A percentile compares a stretch with the other conserved stretches of the same genome.
Conservation (phyloP, 2,329 filamentous ascomycete genomes). For the Nannizzia gypsea region DNA sequence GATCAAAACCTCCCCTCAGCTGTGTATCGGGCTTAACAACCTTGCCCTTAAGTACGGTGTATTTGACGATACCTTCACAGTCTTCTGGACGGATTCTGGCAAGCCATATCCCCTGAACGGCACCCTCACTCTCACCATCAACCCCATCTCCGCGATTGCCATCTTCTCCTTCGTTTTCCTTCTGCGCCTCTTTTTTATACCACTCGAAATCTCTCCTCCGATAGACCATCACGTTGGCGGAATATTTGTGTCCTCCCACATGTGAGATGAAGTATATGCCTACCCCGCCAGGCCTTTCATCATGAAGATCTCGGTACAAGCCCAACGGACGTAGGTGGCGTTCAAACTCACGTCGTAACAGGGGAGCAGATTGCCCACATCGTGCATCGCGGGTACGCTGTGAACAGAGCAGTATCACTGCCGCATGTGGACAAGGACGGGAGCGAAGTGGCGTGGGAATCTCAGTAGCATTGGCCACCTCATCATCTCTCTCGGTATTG, state of each 20-base stretch:
- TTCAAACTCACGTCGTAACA: slow-evolving; percentile 80
- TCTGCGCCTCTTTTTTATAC: slow-evolving; percentile 19
- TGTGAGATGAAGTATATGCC: slow-evolving; percentile 95
- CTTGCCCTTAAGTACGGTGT: slow-evolving; percentile 85
- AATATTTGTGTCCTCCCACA: slow-evolving; percentile 92
- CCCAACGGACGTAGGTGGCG: slow-evolving; percentile 75
- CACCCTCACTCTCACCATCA: slow-evolving; percentile 41
- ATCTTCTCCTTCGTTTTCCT: slow-evolving; percentile 24
- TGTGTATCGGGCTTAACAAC: slow-evolving; percentile 80
- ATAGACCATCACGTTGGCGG: slow-evolving; percentile 89
- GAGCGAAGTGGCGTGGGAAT: slow-evolving; percentile 38
- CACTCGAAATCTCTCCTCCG: slow-evolving; percentile 43
- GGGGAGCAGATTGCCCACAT: slow-evolving; percentile 84
- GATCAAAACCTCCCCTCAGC: slow-evolving; percentile 81
- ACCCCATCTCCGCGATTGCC: not conserved
- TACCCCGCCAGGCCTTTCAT: slow-evolving; percentile 80
- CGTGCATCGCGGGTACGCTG: slow-evolving; percentile 89
- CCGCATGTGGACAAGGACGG: slow-evolving; percentile 65
- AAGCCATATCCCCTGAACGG: slow-evolving; percentile 85
- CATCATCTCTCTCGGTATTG: not conserved
- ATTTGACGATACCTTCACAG: slow-evolving; percentile 82
- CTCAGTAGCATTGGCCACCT: not conserved
- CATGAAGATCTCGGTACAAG: slow-evolving; percentile 74
- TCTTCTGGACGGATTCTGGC: slow-evolving; percentile 75
- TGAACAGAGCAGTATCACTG: slow-evolving; percentile 84